Base-by-base conservation (phyloP, 345 rosid species). In the Cochlearia excelsa region DNA sequence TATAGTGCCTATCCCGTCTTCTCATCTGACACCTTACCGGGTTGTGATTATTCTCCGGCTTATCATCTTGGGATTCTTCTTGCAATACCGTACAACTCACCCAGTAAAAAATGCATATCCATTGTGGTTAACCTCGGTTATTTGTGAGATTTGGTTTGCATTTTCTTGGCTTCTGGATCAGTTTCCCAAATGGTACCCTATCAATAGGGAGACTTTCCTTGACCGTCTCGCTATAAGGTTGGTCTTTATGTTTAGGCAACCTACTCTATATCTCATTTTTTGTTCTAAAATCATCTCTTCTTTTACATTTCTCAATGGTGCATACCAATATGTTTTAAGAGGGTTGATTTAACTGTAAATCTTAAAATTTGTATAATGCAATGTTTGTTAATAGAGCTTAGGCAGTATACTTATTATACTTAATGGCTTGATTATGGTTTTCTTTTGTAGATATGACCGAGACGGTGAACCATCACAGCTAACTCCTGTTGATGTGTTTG, bases 111-210 rank as follows among this genome's bases (percentile, higher is more conserved):
- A 82, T 80, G 99, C 99, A 46, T 93, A 93, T 44, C 89, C 94
- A 0, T 67, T 93, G 77, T 93, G 99, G 99, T 61, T 93, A 42
- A 89, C 85, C 62, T 93, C 97, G 3, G 93, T 93, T 72, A 93
- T 93, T 47, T 93, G 99, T 75, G 99, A 93, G 94, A 79, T 93
- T 75, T 92, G 97, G 98, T 93, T 93, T 83, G 97, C 99, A 46
- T 78, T 89, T 74, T 93, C 99, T 31, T 93, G 99, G 99, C 91
- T 93, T 69, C 80, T 93, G 66, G 99, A 93, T 81, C 99, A 93
- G 82, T 89, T 93, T 76, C 99, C 99, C 57, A 93, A 93, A 68
- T 93, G 99, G 99, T 82, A 26, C 62, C 99, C 99, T 45, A 70
- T 89, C 62, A 93, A 93, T 75, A 89, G 97, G n/a, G 99, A 93